These are phyloP conservation scores for Zangia roseola DNA, from an alignment of 768 basidiomycete species.

Conservation along the genomic window DNA sequence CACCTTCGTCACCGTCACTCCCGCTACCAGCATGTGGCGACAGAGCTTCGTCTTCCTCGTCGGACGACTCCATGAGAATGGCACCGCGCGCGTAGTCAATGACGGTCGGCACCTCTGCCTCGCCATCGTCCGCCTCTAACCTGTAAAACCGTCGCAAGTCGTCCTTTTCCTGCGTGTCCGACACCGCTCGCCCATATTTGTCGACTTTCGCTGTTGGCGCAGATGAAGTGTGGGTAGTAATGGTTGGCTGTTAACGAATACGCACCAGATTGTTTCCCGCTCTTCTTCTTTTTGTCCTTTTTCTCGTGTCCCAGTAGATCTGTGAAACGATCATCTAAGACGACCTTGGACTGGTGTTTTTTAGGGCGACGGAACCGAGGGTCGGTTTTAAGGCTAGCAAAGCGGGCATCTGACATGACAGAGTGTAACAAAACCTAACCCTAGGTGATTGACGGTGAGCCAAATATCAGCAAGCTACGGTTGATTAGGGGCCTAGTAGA, in stretches of 20 bases:
- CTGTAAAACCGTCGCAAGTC: constrained; percentile 80
- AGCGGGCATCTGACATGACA: constrained; percentile 79
- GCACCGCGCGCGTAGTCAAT: constrained; percentile 91
- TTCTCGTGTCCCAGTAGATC: constrained; percentile 59
- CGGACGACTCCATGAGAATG: constrained; percentile 83
- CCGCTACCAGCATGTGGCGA: constrained; percentile 18
- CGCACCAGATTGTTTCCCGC: constrained; percentile 28
- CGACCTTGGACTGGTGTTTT: constrained; percentile 77
- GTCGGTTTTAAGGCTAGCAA: constrained; percentile 83
- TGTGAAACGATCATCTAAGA: constrained; percentile 92
- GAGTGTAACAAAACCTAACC: no score
- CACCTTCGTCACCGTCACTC: constrained; percentile 47
- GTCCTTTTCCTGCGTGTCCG: constrained; percentile 69
- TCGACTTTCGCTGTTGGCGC: constrained; percentile 61
- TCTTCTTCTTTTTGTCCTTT: constrained; percentile 36
- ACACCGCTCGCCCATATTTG: constrained; percentile 82
- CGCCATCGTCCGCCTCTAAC: constrained; percentile 44
- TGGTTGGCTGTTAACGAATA: not conserved
- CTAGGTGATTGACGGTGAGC: no score
- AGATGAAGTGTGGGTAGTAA: not conserved
- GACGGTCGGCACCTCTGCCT: constrained; percentile 28
- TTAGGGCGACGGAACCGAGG: constrained; percentile 89
- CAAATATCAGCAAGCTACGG: no score
- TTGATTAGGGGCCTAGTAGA: no score
- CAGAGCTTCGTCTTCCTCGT: constrained; percentile 40